Evolutionary conservation across 2,329 filamentous ascomycete species (phyloP).

Genomic region (Colletotrichum sp.): DNA sequence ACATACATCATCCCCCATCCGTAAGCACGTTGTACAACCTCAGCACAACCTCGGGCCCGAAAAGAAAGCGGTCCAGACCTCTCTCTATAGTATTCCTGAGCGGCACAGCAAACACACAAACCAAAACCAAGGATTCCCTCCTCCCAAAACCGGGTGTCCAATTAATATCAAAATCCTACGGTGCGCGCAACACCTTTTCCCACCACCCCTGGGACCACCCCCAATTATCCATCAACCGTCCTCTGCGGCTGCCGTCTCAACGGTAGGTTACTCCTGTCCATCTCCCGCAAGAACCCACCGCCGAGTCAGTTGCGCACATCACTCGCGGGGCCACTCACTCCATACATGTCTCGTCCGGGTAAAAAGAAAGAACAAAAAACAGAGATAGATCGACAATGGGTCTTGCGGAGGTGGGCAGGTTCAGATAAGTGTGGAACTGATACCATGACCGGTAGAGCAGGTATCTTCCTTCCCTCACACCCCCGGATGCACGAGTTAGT

Average conservation of each 20-base stretch:
- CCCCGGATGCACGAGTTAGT: background rate
- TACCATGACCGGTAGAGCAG: background rate
- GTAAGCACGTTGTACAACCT: background rate
- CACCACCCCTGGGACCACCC: background rate
- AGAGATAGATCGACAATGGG: background rate
- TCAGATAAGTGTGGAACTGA: background rate
- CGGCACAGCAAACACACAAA: background rate
- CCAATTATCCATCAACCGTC: background rate
- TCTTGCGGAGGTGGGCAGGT: background rate
- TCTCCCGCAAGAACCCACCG: conserved; percentile 6
- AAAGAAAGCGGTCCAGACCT: background rate
- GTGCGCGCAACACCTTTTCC: background rate
- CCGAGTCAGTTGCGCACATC: background rate
- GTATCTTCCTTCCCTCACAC: background rate
- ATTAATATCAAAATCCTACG: background rate
- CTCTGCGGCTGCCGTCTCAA: background rate
- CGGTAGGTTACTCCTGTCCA: background rate
- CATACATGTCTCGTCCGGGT: background rate
- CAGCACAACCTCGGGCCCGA: background rate
- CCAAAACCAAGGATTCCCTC: background rate
- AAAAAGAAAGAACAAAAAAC: background rate
- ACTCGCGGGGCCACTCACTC: background rate
- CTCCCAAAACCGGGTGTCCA: background rate
- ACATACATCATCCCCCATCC: background rate
- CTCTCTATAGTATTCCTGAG: background rate